A percentile compares a stretch with the other conserved stretches of the same genome.
Conservation (phyloP, 768 basidiomycete genomes). For the Tricholoma saponaceum region DNA sequence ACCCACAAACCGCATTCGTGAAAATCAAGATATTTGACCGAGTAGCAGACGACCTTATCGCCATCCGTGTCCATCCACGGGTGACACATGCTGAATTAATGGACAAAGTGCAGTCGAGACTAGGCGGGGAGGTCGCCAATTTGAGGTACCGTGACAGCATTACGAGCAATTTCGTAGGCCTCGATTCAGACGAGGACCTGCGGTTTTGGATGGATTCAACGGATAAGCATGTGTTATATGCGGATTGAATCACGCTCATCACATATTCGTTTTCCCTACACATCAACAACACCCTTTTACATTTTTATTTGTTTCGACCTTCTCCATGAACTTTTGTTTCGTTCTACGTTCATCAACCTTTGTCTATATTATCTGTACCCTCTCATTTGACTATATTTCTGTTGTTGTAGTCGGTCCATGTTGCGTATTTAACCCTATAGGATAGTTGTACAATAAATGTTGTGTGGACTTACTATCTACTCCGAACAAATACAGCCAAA, state of each 20-base stretch:
- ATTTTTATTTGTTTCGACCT: slow-evolving; percentile 16
- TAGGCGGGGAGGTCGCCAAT: slow-evolving; percentile 66
- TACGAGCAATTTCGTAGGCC: slow-evolving; percentile 57
- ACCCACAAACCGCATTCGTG: slow-evolving; percentile 83
- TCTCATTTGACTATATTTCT: slow-evolving; percentile 6
- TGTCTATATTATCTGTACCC: slow-evolving; percentile 8
- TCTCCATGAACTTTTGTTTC: slow-evolving; percentile 9
- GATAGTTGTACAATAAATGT: slow-evolving; percentile 14
- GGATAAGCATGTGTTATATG: slow-evolving; percentile 82
- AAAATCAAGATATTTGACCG: slow-evolving; percentile 99
- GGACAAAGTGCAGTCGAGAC: slow-evolving; percentile 85
- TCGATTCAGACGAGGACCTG: slow-evolving; percentile 62
- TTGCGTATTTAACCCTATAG: slow-evolving; percentile 4
- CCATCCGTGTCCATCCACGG: slow-evolving; percentile 92
- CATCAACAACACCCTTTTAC: neutral
- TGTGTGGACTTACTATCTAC: neutral
- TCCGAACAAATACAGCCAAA: slow-evolving; percentile 22
- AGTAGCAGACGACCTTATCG: slow-evolving; percentile 90
- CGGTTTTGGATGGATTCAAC: slow-evolving; percentile 72
- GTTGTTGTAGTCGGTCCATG: neutral
- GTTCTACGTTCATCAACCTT: neutral
- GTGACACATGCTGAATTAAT: slow-evolving; percentile 85
- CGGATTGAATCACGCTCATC: slow-evolving; percentile 43
- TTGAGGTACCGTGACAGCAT: slow-evolving; percentile 76
- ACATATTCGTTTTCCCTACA: neutral